Base-by-base conservation (phyloP, 1,284 basidiomycete species). In the Ganoderma multipileum region DNA sequence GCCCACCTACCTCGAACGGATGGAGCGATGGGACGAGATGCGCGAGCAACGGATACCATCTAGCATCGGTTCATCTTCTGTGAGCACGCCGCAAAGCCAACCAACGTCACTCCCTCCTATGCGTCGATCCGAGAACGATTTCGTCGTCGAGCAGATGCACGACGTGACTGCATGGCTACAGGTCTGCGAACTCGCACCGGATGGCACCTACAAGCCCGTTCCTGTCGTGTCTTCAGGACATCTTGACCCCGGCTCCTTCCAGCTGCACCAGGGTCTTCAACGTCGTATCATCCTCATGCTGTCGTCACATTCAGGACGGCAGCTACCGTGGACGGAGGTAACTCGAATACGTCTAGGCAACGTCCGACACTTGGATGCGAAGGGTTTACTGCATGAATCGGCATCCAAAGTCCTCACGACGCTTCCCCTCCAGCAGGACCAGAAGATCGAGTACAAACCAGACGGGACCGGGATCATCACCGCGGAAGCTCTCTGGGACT, bases 21-120 rank as follows among this genome's bases (percentile, higher is more conserved):
- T 98, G 80, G 95, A 97, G 76, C 87, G 94, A 57, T 98, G 95
- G 94, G 96, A 97, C 76, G 93, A 95, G 76, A 85, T 95, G 84
- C 88, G 93, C 64, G 94, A 95, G 71, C 85, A 89, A 66, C 88
- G 88, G 71, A 80, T 82, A 50, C 70, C 67, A 23, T 73, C 61
- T 61, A 79, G 28, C 39, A 67, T 65, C 30, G 68, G 68, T 28
- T 67, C 71, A 12, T 70, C 70, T 6, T 69, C 74, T 9, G 59
- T 73, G 3, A 67, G 66, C 30, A 72, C 77, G 0, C 73, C 78
- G 2, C 76, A 79, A 30, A 72, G 73, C 52, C 71, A 68, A 44
- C 75, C 78, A 3, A 79, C 84, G n/a, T 81, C 79, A 60, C 75
- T 87, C 30, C 90, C 90, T 23, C 84, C 85, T n/a, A 97, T 95